These are phyloP conservation scores for Scheffersomyces coipomensis DNA, from an alignment of 805 yeast species.

Conservation along the genomic window DNA sequence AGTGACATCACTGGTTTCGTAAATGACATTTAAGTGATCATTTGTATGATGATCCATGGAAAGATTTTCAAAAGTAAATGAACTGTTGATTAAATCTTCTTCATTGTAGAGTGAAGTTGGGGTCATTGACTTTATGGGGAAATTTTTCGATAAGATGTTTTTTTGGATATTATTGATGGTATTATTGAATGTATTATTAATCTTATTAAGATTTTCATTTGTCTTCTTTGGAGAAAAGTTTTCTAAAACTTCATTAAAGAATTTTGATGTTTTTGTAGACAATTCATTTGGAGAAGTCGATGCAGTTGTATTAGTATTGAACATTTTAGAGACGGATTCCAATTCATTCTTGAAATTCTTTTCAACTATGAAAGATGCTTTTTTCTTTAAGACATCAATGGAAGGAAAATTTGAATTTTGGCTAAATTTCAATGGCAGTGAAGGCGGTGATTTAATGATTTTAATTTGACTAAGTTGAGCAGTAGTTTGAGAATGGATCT, in stretches of 20 bases:
- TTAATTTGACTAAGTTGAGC: background rate
- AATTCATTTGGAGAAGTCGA: constrained; percentile 13
- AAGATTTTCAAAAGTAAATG: constrained; percentile 25
- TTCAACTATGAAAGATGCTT: constrained; percentile 19
- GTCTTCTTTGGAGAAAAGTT: constrained; percentile 24
- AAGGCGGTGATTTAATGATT: background rate
- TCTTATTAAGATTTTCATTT: background rate
- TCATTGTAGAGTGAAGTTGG: too few species aligned
- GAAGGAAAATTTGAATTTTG: background rate
- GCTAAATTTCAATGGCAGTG: background rate
- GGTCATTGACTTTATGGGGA: background rate
- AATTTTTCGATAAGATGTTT: constrained; percentile 1
- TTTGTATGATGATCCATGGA: background rate
- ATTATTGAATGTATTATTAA: background rate
- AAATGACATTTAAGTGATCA: constrained; percentile 2
- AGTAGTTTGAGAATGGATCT: background rate
- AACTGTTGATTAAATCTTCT: constrained; percentile 19
- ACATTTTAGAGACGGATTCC: background rate
- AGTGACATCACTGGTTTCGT: constrained; percentile 1
- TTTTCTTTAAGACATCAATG: constrained; percentile 8
- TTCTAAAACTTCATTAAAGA: constrained; percentile 22
- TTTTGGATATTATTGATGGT: constrained; percentile 2
- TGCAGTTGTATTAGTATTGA: background rate
- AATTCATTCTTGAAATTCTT: constrained; percentile 1
- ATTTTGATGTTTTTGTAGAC: constrained; percentile 20